Evolutionary conservation across 2,329 filamentous ascomycete species (phyloP), one percentile per base, ranked within the genome.

Genomic region (Colletotrichum abscissum): DNA sequence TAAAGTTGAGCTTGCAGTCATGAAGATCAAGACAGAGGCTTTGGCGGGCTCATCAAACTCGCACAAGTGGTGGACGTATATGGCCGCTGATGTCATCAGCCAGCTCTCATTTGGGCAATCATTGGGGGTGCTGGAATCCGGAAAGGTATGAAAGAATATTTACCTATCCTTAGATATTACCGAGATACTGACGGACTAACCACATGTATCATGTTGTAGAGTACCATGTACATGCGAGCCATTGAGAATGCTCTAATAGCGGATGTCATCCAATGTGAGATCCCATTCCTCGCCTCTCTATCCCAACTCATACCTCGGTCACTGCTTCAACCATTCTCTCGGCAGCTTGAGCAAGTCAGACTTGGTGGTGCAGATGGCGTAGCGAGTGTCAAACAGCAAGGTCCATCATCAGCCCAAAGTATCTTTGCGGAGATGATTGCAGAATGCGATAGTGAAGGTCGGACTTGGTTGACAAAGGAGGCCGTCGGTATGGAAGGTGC

Each of bases 21-120:
- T 81, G 3, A 81, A 79, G 57, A 89, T 90, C 22, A 77, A 73
- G 0, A 78, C 84, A 16, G 87, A 90, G 58, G 82, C 84, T 24
- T 63, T 70, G 1, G 78, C 77, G 0, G 82, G 85, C 0, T 80
- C 74, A 0, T 81, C 80, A 0, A 88, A 91, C 73, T 78, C 90
- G 0, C 82, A 84, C 73, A 89, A 89, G 71, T 91, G 88, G 88
- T 87, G 83, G 80, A 78, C 85, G 5, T 88, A 88, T 67, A 85
- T 89, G 82, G 79, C 88, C 0, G 88, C 88, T 0, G 89, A 91
- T 75, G 79, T 89, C 0, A 88, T 90, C 59, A 87, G 84, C 0
- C 83, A 89, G 62, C 77, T 91, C 11, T 85, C 81, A 1, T 91
- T 91, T 78, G 88, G 89, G 0, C 84, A 89, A 26, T 87, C 87